A percentile compares a stretch with the other conserved stretches of the same genome.
Evolutionary conservation across 768 basidiomycete species (phyloP).

Genomic region (Cyclocybe aegerita): DNA sequence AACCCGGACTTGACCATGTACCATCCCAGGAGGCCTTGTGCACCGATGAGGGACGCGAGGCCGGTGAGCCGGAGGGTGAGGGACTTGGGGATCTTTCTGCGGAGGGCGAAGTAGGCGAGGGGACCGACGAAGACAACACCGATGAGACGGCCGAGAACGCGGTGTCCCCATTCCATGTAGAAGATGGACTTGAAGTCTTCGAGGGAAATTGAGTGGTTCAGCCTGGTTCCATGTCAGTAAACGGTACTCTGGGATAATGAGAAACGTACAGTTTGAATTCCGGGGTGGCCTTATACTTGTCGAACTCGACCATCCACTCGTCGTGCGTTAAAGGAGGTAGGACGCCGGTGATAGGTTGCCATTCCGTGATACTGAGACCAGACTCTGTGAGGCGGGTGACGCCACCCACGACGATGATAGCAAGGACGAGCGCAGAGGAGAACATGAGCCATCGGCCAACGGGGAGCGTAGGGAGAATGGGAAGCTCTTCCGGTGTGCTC

Average conservation of each 20-base stretch:
- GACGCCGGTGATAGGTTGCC: constrained; percentile 89
- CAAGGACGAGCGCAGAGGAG: constrained; percentile 85
- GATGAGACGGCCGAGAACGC: constrained; percentile 86
- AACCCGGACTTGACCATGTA: constrained; percentile 99
- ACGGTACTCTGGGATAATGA: background rate
- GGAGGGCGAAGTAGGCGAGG: constrained; percentile 73
- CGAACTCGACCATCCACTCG: constrained; percentile 87
- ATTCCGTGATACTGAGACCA: constrained; percentile 97
- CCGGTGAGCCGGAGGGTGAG: constrained; percentile 66
- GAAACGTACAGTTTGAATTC: constrained; percentile 87
- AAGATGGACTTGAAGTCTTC: constrained; percentile 96
- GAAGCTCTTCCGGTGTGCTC: constrained; percentile 30
- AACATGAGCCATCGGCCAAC: constrained; percentile 85
- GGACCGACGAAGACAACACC: constrained; percentile 84
- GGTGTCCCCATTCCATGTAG: constrained; percentile 98
- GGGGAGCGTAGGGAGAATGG: constrained; percentile 61
- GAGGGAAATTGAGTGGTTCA: constrained; percentile 86
- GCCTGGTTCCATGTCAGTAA: constrained; percentile 37
- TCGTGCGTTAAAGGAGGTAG: constrained; percentile 75
- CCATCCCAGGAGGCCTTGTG: constrained; percentile 94
- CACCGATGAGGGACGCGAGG: constrained; percentile 81
- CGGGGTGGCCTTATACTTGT: constrained; percentile 91
- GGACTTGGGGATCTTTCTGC: constrained; percentile 64
- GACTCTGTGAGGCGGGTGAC: constrained; percentile 97
- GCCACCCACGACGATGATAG: constrained; percentile 93